Conservation (phyloP, 1,284 basidiomycete species). For the Phenoliferia sp. region DNA sequence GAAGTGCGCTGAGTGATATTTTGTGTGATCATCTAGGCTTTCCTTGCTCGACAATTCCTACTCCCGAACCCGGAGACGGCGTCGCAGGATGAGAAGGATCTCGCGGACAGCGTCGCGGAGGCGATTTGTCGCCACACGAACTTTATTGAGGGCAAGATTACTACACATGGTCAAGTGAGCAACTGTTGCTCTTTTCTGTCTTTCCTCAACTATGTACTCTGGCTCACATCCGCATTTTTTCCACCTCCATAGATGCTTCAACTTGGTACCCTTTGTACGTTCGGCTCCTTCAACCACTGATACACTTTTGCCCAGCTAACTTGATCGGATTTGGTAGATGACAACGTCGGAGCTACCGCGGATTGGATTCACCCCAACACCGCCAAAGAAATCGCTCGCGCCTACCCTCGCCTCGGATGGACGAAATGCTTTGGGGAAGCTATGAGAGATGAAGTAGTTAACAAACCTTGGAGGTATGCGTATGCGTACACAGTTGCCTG, state of each 20-base stretch:
- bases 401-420: slow-evolving; percentile 1
- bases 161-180: not conserved
- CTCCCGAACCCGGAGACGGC: slow-evolving; percentile 42
- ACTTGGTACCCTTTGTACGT: slow-evolving; percentile 49
- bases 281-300: not conserved
- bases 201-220: slow-evolving; percentile 37
- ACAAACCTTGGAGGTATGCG: slow-evolving; percentile 13
- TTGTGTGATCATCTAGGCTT: too few species aligned
- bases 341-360: slow-evolving; percentile 1
- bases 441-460: slow-evolving; percentile 8
- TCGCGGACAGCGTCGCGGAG: slow-evolving; percentile 56
- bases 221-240: slow-evolving; percentile 53
- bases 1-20: too few species aligned
- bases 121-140: slow-evolving; percentile 58
- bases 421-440: slow-evolving; percentile 4
- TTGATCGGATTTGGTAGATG: not conserved
- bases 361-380: slow-evolving; percentile 1
- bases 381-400: not conserved
- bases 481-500: not conserved
- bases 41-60: slow-evolving; percentile 32
- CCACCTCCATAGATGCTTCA: slow-evolving; percentile 48
- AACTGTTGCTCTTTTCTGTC: not conserved
- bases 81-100: slow-evolving; percentile 43
- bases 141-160: slow-evolving; percentile 45
- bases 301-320: not conserved